Conservation (phyloP, 75 land plant species). For the Chamaecyparis obtusa region DNA sequence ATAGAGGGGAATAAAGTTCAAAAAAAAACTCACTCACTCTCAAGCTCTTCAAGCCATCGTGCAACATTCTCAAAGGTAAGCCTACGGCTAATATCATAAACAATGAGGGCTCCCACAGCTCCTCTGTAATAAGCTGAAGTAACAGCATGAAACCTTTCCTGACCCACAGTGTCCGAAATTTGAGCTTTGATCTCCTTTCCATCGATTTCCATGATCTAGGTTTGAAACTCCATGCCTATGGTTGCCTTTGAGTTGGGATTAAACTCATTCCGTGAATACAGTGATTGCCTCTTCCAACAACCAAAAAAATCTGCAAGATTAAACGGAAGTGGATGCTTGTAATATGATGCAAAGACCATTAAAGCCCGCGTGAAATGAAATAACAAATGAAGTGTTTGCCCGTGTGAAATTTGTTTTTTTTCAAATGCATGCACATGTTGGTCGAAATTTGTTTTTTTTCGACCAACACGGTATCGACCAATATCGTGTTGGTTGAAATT, state of each 20-base stretch:
- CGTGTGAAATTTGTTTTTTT: no score
- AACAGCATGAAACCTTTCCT: slow-evolving; percentile 65
- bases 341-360: no score
- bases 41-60: slow-evolving; percentile 75
- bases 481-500: no score
- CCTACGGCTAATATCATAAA: slow-evolving; percentile 60
- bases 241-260: slow-evolving; percentile 46
- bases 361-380: no score
- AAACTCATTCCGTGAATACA: slow-evolving; percentile 43
- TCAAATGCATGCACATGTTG: no score
- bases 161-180: slow-evolving; percentile 63
- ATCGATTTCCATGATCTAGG: slow-evolving; percentile 54
- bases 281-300: no score
- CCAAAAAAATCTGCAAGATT: no score
- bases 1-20: not conserved
- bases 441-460: no score
- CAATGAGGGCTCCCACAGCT: slow-evolving; percentile 69
- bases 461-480: no score
- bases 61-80: slow-evolving; percentile 57
- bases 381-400: no score
- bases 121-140: slow-evolving; percentile 80
- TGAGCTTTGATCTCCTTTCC: slow-evolving; percentile 60
- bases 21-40: slow-evolving; percentile 27
- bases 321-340: no score
- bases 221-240: slow-evolving; percentile 61